These are phyloP conservation scores for Daldinia loculata DNA, from an alignment of 495 filamentous ascomycete species.

Conservation along the genomic window DNA sequence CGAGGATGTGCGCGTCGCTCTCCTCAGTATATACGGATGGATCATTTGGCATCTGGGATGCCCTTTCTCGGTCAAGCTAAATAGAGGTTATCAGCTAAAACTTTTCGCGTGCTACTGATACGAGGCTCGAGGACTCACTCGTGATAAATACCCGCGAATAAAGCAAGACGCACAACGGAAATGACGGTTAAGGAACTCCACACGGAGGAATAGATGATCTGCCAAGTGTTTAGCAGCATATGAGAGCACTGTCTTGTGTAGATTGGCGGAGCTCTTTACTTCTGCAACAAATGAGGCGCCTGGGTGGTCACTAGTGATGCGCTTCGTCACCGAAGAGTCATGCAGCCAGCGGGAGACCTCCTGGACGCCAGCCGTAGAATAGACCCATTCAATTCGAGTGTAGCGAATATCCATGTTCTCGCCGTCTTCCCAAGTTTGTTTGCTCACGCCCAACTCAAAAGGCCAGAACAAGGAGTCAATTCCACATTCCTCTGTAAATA, in stretches of 20 bases:
- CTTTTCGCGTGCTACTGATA: background rate
- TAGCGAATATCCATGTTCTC: slow-evolving; percentile 27
- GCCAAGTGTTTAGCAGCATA: slow-evolving; percentile 38
- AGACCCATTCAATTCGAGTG: slow-evolving; percentile 44
- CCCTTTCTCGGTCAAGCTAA: slow-evolving; percentile 34
- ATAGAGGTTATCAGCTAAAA: slow-evolving; percentile 18
- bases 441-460: slow-evolving; percentile 38
- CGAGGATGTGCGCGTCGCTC: background rate
- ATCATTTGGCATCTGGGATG: slow-evolving; percentile 30
- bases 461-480: slow-evolving; percentile 50
- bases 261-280: slow-evolving; percentile 26
- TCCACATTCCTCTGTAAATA: slow-evolving; percentile 46
- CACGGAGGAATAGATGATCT: slow-evolving; percentile 38
- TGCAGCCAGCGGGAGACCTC: slow-evolving; percentile 48
- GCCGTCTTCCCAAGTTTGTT: slow-evolving; percentile 39
- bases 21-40: slow-evolving; percentile 13
- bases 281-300: slow-evolving; percentile 30
- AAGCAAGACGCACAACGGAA: slow-evolving; percentile 39
- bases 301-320: slow-evolving; percentile 30
- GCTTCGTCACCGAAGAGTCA: slow-evolving; percentile 48
- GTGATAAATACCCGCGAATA: slow-evolving; percentile 40
- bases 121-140: slow-evolving; percentile 24
- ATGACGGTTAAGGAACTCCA: slow-evolving; percentile 43
- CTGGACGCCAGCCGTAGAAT: slow-evolving; percentile 41
- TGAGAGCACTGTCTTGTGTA: slow-evolving; percentile 38